Percentiles rank a stretch among this genome's conserved stretches.
Evolutionary conservation across 768 basidiomycete genomes (phyloP).

Genomic region (Termitomyces sp.): DNA sequence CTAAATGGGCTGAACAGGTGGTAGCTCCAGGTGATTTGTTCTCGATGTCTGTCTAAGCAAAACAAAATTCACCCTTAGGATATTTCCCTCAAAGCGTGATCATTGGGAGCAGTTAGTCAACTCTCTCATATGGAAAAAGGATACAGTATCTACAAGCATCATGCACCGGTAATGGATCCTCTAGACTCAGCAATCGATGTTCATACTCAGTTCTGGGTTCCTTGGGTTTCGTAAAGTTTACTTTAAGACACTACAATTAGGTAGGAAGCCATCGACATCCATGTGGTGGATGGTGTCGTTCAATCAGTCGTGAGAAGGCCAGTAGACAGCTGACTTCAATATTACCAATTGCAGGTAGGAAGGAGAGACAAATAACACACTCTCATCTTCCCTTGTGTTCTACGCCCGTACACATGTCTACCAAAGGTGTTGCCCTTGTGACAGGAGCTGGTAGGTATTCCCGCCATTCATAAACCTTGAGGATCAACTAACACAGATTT

Average conservation of each 20-base stretch:
- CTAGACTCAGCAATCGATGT: too few species aligned
- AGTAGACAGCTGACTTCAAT: background rate
- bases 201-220: background rate
- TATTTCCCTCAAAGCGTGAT: too few species aligned
- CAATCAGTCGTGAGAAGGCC: background rate
- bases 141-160: too few species aligned
- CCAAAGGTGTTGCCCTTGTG: slow-evolving; percentile 12
- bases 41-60: too few species aligned
- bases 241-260: background rate
- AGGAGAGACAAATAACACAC: background rate
- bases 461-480: background rate
- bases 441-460: slow-evolving; percentile 9
- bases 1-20: too few species aligned
- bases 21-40: too few species aligned
- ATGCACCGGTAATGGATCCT: too few species aligned
- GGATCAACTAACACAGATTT: background rate
- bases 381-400: background rate
- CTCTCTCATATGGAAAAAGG: too few species aligned
- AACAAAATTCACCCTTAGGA: too few species aligned
- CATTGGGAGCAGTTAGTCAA: too few species aligned
- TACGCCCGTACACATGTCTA: background rate
- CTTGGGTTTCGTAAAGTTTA: background rate
- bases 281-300: background rate
- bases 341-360: background rate
- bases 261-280: background rate